A percentile compares a stretch with the other conserved stretches of the same genome.
phyloP scores from a whole-genome alignment of 2,329 filamentous ascomycete species.

The Trichophyton simii region DNA sequence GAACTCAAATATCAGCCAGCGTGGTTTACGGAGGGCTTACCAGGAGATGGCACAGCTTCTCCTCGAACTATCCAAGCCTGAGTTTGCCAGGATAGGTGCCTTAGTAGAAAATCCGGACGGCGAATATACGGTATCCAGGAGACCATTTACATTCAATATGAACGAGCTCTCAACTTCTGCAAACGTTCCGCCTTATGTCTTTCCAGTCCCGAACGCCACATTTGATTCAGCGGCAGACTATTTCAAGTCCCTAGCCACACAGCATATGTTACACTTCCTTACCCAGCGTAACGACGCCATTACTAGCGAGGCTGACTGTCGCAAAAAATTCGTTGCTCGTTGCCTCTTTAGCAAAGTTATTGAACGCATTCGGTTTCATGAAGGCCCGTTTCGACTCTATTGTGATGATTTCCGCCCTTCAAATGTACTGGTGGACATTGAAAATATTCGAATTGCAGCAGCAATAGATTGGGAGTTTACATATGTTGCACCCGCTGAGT shows the following conservation, averaged over 20 bases:
- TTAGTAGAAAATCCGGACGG: constrained; percentile 6
- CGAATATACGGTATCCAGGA: constrained; percentile 7
- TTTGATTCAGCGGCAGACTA: constrained; percentile 10
- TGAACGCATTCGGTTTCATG: constrained; percentile 15
- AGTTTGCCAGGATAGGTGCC: constrained; percentile 14
- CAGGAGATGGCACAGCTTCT: constrained; percentile 13
- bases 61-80: constrained; percentile 12
- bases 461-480: constrained; percentile 23
- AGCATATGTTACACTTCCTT: constrained; percentile 19
- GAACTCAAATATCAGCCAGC: constrained; percentile 12
- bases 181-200: constrained; percentile 5
- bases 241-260: constrained; percentile 9
- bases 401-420: constrained; percentile 20
- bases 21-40: constrained; percentile 12
- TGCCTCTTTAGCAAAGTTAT: constrained; percentile 30
- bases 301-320: constrained; percentile 27
- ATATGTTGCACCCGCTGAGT: constrained; percentile 16
- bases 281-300: constrained; percentile 34
- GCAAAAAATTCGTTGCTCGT: constrained; percentile 34
- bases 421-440: constrained; percentile 18
- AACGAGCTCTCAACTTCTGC: constrained; percentile 9
- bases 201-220: constrained; percentile 2
- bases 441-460: constrained; percentile 13
- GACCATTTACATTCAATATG: constrained; percentile 11
- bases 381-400: constrained; percentile 17